Evolutionary conservation across 441 rosid species (phyloP).

Genomic region (Gossypium trilobum): DNA sequence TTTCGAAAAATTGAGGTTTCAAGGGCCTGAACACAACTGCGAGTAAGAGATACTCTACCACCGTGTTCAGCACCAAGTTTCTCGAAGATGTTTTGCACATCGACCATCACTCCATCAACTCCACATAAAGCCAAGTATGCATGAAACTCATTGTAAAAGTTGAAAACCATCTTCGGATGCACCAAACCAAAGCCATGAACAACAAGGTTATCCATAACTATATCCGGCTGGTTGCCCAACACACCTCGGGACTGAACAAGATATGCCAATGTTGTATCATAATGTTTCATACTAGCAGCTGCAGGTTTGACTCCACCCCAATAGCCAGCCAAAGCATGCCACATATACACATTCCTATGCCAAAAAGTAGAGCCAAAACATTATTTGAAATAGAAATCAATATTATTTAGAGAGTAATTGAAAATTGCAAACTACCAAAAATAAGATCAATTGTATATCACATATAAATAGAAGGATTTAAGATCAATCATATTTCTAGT

Average conservation of each 20-base stretch:
- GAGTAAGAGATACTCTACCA: slow-evolving; percentile 81
- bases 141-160: slow-evolving; percentile 89
- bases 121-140: slow-evolving; percentile 85
- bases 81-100: slow-evolving; percentile 83
- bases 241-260: slow-evolving; percentile 81
- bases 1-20: slow-evolving; percentile 76
- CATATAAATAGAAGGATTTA: too few species aligned
- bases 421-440: background rate
- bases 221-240: slow-evolving; percentile 74
- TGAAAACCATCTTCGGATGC: slow-evolving; percentile 67
- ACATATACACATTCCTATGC: slow-evolving; percentile 62
- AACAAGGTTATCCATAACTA: slow-evolving; percentile 78
- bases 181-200: slow-evolving; percentile 84
- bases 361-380: background rate
- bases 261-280: slow-evolving; percentile 73
- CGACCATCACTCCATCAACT: slow-evolving; percentile 85
- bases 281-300: slow-evolving; percentile 83
- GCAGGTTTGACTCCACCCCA: slow-evolving; percentile 96
- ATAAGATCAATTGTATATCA: background rate
- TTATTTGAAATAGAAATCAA: background rate
- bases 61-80: slow-evolving; percentile 89
- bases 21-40: slow-evolving; percentile 65
- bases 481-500: background rate
- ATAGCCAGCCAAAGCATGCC: slow-evolving; percentile 94
- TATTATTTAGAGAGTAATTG: background rate